These are phyloP conservation scores for Globisporangium ultimum DNA, from an alignment of 352 stramenopile species.

Conservation along the genomic window DNA sequence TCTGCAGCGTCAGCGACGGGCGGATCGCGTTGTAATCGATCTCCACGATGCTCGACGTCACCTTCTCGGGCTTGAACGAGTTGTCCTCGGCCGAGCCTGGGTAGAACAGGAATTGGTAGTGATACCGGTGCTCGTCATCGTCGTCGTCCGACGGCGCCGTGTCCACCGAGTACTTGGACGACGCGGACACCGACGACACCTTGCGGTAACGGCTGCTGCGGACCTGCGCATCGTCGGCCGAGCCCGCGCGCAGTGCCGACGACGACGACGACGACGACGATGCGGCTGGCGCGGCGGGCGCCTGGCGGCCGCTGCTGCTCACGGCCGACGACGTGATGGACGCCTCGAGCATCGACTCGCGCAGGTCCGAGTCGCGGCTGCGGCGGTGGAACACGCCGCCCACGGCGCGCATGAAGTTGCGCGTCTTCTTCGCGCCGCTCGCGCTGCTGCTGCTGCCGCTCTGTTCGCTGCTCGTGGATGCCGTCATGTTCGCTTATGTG, in stretches of 20 bases:
- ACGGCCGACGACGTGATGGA: constrained; percentile 10
- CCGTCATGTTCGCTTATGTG: constrained; percentile 6
- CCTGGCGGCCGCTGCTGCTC: not conserved
- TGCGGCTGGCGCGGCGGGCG: not conserved
- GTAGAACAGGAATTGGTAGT: constrained; percentile 57
- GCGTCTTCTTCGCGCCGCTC: constrained; percentile 24
- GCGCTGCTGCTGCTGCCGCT: constrained; percentile 15
- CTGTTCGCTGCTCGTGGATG: constrained; percentile 3
- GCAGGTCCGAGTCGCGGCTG: constrained; percentile 18
- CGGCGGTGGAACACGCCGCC: constrained; percentile 43
- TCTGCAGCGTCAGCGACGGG: constrained; percentile 47
- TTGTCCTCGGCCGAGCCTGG: constrained; percentile 47
- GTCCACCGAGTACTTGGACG: constrained; percentile 13
- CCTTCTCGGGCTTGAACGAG: constrained; percentile 43
- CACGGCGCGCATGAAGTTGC: constrained; percentile 44
- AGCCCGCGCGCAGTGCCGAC: constrained; percentile 22
- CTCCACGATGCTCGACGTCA: constrained; percentile 27
- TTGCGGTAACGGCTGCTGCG: constrained; percentile 19
- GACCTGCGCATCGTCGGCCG: constrained; percentile 21
- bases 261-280: not conserved
- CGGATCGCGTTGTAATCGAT: constrained; percentile 53
- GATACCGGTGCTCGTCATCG: constrained; percentile 20
- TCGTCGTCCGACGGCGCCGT: constrained; percentile 27
- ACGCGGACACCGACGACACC: constrained; percentile 23
- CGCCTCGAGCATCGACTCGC: constrained; percentile 13